phyloP scores from a whole-genome alignment of 257 asterid species.

The Jasminum sambac region DNA sequence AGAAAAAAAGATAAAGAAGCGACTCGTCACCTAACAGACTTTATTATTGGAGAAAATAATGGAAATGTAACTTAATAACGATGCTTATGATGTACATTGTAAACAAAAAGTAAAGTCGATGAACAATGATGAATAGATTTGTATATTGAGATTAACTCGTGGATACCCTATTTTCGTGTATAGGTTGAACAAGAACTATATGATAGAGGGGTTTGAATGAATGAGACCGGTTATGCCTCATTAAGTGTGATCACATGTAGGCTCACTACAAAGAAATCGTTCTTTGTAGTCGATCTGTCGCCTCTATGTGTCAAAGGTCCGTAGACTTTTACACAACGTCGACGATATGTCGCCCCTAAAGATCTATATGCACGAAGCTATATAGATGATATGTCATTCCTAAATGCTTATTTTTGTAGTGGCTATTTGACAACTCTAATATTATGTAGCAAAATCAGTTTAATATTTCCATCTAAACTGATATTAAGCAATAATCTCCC shows the following conservation, averaged over 20 bases:
- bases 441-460: background rate
- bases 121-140: conserved; percentile 21
- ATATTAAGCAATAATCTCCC: too few species aligned
- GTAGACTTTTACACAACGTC: too few species aligned
- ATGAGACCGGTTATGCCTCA: conserved; percentile 11
- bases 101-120: conserved; percentile 10
- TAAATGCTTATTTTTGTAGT: too few species aligned
- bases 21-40: background rate
- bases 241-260: conserved; percentile 15
- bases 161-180: background rate
- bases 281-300: too few species aligned
- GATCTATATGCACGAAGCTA: too few species aligned
- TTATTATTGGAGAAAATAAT: background rate
- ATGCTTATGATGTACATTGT: conserved; percentile 4
- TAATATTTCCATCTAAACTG: background rate
- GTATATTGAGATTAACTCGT: background rate
- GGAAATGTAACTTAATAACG: background rate
- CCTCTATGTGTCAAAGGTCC: too few species aligned
- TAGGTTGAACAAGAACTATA: background rate
- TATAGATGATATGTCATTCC: too few species aligned
- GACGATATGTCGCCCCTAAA: too few species aligned
- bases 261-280: too few species aligned
- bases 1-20: background rate
- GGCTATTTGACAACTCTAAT: too few species aligned
- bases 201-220: conserved; percentile 9